phyloP scores from a whole-genome alignment of 2,329 filamentous ascomycete species.

The Colletotrichum lupini region DNA sequence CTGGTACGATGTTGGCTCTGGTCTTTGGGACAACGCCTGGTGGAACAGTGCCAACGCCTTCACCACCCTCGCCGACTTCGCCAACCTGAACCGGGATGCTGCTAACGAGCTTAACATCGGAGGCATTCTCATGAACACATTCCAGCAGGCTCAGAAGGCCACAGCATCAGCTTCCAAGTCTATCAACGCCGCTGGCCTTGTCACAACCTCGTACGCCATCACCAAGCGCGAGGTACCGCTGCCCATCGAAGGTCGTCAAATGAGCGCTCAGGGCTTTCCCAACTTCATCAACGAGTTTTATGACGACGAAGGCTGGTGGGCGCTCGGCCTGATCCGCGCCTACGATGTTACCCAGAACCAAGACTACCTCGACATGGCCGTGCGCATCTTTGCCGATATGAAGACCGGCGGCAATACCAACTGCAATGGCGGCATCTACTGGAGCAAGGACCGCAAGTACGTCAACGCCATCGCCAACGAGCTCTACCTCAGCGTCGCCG shows the following conservation, averaged over 20 bases:
- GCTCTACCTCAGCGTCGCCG: constrained; percentile 64
- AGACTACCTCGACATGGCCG: constrained; percentile 65
- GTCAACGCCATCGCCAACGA: constrained; percentile 70
- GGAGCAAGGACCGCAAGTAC: constrained; percentile 62
- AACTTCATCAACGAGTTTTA: constrained; percentile 65
- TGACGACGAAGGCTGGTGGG: constrained; percentile 75
- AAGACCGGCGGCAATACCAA: constrained; percentile 57
- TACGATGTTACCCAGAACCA: constrained; percentile 64
- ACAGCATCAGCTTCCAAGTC: constrained; percentile 51
- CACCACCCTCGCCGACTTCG: constrained; percentile 69
- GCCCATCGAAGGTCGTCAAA: constrained; percentile 40
- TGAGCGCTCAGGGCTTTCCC: constrained; percentile 41
- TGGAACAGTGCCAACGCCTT: constrained; percentile 79
- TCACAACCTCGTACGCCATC: constrained; percentile 51
- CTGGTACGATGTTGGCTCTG: constrained; percentile 70
- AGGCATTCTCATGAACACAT: constrained; percentile 57
- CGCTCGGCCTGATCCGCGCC: constrained; percentile 66
- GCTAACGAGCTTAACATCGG: constrained; percentile 52
- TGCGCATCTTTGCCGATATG: constrained; percentile 67
- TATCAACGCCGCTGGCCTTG: constrained; percentile 48
- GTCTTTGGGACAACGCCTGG: constrained; percentile 75
- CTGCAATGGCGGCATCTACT: constrained; percentile 67
- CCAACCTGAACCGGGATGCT: constrained; percentile 45
- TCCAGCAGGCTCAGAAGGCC: constrained; percentile 54
- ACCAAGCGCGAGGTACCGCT: constrained; percentile 42